Evolutionary conservation across 176 grass and related monocot genomes (phyloP).

Genomic region (Rhynchospora tenuis): DNA sequence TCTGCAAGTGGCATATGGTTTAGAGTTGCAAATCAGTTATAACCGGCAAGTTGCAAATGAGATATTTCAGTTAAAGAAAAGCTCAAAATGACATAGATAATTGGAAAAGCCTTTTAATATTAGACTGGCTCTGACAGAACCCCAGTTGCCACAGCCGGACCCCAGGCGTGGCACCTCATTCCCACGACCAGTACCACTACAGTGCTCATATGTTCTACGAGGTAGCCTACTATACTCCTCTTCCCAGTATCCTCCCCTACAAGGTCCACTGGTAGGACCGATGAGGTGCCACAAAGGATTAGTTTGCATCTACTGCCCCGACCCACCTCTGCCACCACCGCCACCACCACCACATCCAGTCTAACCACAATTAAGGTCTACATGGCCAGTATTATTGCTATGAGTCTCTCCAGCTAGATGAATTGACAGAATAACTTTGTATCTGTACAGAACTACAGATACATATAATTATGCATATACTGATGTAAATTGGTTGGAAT

Average conservation of each 20-base stretch:
- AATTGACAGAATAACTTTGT: slow-evolving; percentile 11
- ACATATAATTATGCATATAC: too few relatives aligned
- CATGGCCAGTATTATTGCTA: slow-evolving; percentile 27
- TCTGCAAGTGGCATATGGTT: neutral
- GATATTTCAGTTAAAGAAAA: neutral
- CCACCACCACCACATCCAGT: slow-evolving; percentile 26
- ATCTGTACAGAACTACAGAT: too few relatives aligned
- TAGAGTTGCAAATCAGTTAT: too few relatives aligned
- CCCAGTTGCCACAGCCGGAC: slow-evolving; percentile 78
- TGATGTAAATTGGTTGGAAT: too few relatives aligned
- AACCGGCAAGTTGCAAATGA: too few relatives aligned
- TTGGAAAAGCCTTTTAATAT: slow-evolving; percentile 31
- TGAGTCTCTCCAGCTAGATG: neutral
- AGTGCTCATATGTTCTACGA: slow-evolving; percentile 61
- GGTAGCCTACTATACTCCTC: slow-evolving; percentile 45
- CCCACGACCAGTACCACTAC: slow-evolving; percentile 64
- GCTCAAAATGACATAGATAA: neutral
- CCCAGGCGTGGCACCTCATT: slow-evolving; percentile 73
- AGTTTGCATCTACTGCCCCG: slow-evolving; percentile 40
- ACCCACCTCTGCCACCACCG: slow-evolving; percentile 40
- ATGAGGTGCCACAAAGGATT: slow-evolving; percentile 34
- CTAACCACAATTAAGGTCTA: slow-evolving; percentile 21
- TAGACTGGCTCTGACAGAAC: slow-evolving; percentile 38
- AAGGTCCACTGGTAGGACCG: slow-evolving; percentile 36
- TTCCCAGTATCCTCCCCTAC: slow-evolving; percentile 54